phyloP scores from a whole-genome alignment of 1,284 basidiomycete species.

The Megacollybia platyphylla region DNA sequence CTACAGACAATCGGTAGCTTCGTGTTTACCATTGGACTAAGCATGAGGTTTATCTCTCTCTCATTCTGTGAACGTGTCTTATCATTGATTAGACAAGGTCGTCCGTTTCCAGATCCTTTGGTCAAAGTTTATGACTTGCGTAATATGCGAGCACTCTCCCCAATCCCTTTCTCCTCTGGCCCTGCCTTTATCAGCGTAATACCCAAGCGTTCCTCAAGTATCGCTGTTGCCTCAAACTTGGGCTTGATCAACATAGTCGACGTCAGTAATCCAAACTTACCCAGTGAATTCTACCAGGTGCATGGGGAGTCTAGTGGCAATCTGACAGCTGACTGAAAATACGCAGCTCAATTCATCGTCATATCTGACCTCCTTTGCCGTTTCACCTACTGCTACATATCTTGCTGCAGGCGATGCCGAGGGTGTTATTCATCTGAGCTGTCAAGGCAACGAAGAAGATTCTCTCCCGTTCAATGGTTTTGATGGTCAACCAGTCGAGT shows the following conservation, averaged over 20 bases:
- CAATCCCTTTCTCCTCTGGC: conserved; percentile 80
- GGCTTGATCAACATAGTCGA: conserved; percentile 90
- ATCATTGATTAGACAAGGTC: conserved; percentile 52
- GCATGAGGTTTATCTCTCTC: conserved; percentile 48
- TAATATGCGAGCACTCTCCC: conserved; percentile 67
- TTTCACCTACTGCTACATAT: conserved; percentile 82
- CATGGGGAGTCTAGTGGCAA: conserved; percentile 3
- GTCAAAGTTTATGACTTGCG: conserved; percentile 91
- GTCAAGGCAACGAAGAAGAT: conserved; percentile 56
- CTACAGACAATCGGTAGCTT: conserved; percentile 69
- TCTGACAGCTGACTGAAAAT: conserved; percentile 7
- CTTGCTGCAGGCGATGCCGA: conserved; percentile 89
- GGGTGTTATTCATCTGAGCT: conserved; percentile 78
- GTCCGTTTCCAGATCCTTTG: conserved; percentile 82
- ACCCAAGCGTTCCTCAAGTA: conserved; percentile 67
- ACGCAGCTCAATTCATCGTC: conserved; percentile 53
- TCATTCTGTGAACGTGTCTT: background rate
- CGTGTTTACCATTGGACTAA: conserved; percentile 79
- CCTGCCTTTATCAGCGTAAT: conserved; percentile 82
- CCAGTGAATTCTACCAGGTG: conserved; percentile 71
- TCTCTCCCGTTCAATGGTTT: conserved; percentile 72
- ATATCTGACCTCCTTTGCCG: conserved; percentile 71
- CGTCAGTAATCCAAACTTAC: conserved; percentile 53
- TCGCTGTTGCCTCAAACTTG: conserved; percentile 74
- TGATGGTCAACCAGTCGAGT: conserved; percentile 72